Evolutionary conservation across 106 monocot genomes (phyloP), one percentile per base, ranked within the genome.

Genomic region (Platanthera zijinensis): DNA sequence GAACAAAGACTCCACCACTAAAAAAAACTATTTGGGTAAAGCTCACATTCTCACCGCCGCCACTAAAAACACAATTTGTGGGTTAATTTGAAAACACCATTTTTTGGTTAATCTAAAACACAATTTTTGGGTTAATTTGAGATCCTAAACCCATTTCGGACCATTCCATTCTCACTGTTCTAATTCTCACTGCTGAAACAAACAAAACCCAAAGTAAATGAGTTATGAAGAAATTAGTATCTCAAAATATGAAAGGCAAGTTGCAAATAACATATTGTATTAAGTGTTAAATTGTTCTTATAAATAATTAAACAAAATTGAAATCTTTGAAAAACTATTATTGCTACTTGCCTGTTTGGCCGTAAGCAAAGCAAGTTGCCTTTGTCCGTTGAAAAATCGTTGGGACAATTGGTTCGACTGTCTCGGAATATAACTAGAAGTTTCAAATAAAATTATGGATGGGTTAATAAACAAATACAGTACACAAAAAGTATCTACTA

Each of bases 361-460:
- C 96, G 82, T 97, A 97, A 4, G 96, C 96, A 89, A 97, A 97
- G 78, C 96, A 97, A 51, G 96, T 97, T 78, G 96, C 96, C 75
- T 97, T 97, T 1, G 80, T 93, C 17, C 93, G 91, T 74, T 89
- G 86, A 89, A 97, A 97, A 62, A 97, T 94, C 48, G 85, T 86
- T 61, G 93, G 96, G 46, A 97, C 88, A 83, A 97, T 83, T 54
- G 90, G 89, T 72, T 97, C 91, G 57, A 97, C 96, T 18, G 96
- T 97, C 57, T 97, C 89, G 30, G 75, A 87, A 74, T 97, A 97
- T 25, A 97, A 91, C 96, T 97, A 81, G 5, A 80, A 50, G 63
- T 75, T 56, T 18, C 67, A 78, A 73, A 50, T 53, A 73, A 50
- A 77, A 8, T 21, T 28, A 47, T 14, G 67, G 53, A 53, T 11